These are phyloP conservation scores for Chlamydomonas eustigma DNA, from an alignment of 139 green algal genomes.

Conservation along the genomic window DNA sequence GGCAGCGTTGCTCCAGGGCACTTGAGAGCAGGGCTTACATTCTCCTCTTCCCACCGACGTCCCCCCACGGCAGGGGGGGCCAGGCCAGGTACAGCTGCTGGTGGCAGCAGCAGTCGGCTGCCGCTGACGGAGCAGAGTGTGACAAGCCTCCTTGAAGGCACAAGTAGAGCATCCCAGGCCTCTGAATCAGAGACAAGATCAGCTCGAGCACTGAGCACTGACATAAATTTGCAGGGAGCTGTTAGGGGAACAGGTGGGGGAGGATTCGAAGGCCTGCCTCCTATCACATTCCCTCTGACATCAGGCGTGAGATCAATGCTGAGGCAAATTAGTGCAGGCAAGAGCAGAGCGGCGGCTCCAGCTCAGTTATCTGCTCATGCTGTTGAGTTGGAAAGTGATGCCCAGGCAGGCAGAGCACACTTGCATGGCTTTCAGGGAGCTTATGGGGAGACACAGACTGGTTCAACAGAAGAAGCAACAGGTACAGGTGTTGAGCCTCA, in stretches of 20 bases:
- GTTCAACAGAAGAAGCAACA: neutral
- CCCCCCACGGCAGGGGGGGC: neutral
- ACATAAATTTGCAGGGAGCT: no score
- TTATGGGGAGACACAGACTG: neutral
- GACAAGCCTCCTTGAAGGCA: no score
- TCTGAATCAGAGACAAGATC: no score
- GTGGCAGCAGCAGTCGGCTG: no score
- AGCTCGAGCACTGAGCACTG: no score
- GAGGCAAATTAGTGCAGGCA: neutral
- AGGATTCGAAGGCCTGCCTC: constrained; percentile 3
- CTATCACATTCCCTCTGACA: constrained; percentile 18
- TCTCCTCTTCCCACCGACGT: neutral
- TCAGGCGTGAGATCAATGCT: constrained; percentile 14
- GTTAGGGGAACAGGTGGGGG: neutral
- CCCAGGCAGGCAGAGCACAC: no score
- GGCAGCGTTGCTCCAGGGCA: neutral
- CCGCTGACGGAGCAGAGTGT: no score
- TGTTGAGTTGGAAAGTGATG: no score
- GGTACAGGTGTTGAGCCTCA: neutral
- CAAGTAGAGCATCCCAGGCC: no score
- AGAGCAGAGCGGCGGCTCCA: neutral
- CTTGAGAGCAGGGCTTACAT: neutral
- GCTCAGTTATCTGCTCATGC: no score
- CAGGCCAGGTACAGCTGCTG: no score
- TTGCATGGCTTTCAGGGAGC: neutral